These are phyloP conservation scores for Mycena rosella DNA, from an alignment of 768 basidiomycete species.

Conservation along the genomic window DNA sequence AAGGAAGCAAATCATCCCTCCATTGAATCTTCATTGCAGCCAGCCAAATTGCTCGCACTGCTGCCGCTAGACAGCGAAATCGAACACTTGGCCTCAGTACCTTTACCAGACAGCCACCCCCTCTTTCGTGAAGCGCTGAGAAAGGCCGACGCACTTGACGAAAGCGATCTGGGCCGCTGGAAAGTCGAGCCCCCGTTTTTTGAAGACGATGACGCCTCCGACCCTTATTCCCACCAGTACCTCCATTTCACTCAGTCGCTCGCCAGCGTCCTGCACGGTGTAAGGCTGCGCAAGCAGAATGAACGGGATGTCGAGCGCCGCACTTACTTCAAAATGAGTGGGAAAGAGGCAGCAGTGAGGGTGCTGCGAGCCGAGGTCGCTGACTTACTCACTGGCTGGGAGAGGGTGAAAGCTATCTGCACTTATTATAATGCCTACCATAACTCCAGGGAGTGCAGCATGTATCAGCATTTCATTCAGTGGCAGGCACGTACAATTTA, in stretches of 20 bases:
- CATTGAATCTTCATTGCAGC: too few species aligned
- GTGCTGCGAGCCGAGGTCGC: background rate
- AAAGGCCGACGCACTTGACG: background rate
- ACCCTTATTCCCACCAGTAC: background rate
- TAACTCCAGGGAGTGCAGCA: background rate
- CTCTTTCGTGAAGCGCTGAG: background rate
- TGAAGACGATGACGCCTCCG: background rate
- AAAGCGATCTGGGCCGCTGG: background rate
- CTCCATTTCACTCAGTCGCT: background rate
- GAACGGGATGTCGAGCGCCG: background rate
- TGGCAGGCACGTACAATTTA: slow-evolving; percentile 16
- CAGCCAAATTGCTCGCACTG: too few species aligned
- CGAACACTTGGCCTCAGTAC: background rate
- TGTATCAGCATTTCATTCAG: background rate
- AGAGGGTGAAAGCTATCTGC: background rate
- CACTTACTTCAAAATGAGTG: background rate
- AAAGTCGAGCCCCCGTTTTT: background rate
- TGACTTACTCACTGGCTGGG: background rate
- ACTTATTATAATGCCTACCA: background rate
- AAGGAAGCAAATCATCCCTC: background rate
- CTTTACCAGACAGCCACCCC: background rate
- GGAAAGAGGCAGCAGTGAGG: background rate
- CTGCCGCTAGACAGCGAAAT: background rate
- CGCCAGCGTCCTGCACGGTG: background rate
- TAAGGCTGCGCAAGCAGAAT: background rate